A percentile compares a stretch with the other conserved stretches of the same genome.
phyloP scores from a whole-genome alignment of 495 filamentous ascomycete genomes.

The Ascobolus immersus region DNA sequence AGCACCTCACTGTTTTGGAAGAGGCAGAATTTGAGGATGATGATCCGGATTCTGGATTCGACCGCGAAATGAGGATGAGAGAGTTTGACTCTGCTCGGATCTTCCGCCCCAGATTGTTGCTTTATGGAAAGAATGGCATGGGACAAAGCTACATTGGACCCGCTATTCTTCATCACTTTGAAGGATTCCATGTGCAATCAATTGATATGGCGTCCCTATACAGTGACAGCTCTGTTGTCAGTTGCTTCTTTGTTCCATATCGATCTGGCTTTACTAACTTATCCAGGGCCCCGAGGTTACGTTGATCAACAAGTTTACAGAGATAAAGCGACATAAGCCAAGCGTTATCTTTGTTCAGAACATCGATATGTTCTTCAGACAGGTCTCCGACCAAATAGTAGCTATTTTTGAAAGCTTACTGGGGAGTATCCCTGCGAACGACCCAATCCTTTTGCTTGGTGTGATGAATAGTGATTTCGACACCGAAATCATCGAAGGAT shows the following conservation, averaged over 20 bases:
- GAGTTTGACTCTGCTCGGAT: constrained; percentile 76
- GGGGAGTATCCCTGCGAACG: constrained; percentile 52
- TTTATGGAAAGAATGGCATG: constrained; percentile 61
- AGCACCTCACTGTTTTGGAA: constrained; percentile 65
- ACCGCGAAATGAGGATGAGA: constrained; percentile 49
- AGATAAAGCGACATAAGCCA: constrained; percentile 81
- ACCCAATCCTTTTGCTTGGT: constrained; percentile 66
- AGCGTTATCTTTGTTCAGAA: constrained; percentile 87
- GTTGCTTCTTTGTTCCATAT: constrained; percentile 3
- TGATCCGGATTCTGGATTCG: constrained; percentile 50
- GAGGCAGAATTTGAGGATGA: constrained; percentile 85
- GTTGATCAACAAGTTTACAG: constrained; percentile 66
- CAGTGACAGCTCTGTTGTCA: constrained; percentile 36
- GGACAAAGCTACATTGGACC: constrained; percentile 74
- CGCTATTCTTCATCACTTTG: constrained; percentile 71
- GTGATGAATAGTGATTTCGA: too few relatives aligned
- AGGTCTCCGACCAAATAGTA: constrained; percentile 36
- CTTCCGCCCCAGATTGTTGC: constrained; percentile 64
- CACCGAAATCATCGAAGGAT: too few relatives aligned
- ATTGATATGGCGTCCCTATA: constrained; percentile 73
- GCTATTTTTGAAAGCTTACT: constrained; percentile 59
- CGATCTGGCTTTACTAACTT: constrained; percentile 12
- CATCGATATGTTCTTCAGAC: constrained; percentile 63
- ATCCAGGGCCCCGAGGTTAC: constrained; percentile 51
- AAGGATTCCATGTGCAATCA: constrained; percentile 81